Base-by-base conservation (phyloP, 805 yeast species). In the Suhomyces tanzawaensis region DNA sequence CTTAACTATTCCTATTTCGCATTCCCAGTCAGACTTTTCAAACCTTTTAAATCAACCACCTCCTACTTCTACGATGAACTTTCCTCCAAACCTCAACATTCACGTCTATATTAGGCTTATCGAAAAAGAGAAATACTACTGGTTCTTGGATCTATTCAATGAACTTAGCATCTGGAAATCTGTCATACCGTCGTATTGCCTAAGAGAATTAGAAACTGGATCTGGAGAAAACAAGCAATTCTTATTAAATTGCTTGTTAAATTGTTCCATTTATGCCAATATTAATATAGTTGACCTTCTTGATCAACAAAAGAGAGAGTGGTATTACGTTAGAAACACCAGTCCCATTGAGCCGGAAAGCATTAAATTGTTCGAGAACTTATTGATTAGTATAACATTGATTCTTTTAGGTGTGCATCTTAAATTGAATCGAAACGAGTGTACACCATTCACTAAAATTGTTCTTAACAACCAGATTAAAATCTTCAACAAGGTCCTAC, bases 121-220 rank as follows among this genome's bases (percentile, higher is more conserved):
- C n/a, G 64, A 62, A 23, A 41, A 45, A n/a, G 65, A 66, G 36
- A 55, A 55, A 32, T 66, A 62, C 37, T 59, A 57, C 45, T 65
- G 71, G 71, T 31, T 68, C 7, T 47, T 68, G 15, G 74, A 68
- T 46, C 42, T 68, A 19, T 66, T 65, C 40, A 68, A 68, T 34
- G 71, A 62, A n/a, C 40, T 64, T 22, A 42, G 48, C 29, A 47
- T 66, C 12, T 68, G 72, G 72, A 64, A 64, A 41, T 48, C 57
- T 17, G 42, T 60, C 9, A 48, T 68, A 7, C 72, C 72, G 2
- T 45, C 48, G 13, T 62, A 59, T 38, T 62, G 69, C 42, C 39
- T 64, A 13, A 42, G 42, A 18, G 34, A 46, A 27, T 24, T 36
- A 19, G 36, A 33, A 8, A 16, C 27, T n/a, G 33, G 39, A 31